These are phyloP conservation scores for Torulaspora pretoriensis DNA, from an alignment of 1,139 yeast species.

Conservation along the genomic window DNA sequence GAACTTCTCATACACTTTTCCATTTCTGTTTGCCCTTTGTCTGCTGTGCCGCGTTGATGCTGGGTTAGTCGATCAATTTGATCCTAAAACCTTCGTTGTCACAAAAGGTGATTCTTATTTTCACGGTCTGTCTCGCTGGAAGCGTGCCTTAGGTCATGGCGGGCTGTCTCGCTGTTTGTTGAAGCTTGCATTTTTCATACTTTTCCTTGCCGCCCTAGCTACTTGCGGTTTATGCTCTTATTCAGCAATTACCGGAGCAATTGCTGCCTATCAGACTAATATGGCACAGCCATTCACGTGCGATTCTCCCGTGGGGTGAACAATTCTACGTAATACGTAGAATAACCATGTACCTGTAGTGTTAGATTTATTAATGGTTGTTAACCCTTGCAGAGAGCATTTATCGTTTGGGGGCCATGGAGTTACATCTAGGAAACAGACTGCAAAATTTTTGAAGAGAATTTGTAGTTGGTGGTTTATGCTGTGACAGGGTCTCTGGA, in stretches of 20 bases:
- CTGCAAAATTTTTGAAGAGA: too few species aligned
- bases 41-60: slow-evolving; percentile 40
- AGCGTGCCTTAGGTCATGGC: slow-evolving; percentile 16
- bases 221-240: slow-evolving; percentile 17
- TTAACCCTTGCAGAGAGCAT: too few species aligned
- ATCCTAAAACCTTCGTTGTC: slow-evolving; percentile 34
- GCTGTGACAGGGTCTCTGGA: too few species aligned
- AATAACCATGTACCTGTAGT: too few species aligned
- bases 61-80: slow-evolving; percentile 34
- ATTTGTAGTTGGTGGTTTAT: too few species aligned
- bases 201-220: slow-evolving; percentile 17
- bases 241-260: slow-evolving; percentile 16
- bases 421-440: too few species aligned
- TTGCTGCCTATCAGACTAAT: slow-evolving; percentile 13
- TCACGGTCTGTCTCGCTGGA: slow-evolving; percentile 15
- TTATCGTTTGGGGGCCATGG: too few species aligned
- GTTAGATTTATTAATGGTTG: too few species aligned
- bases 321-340: too few species aligned
- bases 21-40: slow-evolving; percentile 40
- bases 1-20: slow-evolving; percentile 47
- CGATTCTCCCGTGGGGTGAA: slow-evolving; percentile 10
- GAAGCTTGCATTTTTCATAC: slow-evolving; percentile 11
- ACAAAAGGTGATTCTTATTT: slow-evolving; percentile 35
- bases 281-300: slow-evolving; percentile 17
- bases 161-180: slow-evolving; percentile 7